These are phyloP conservation scores for Microcyclosporella mali DNA, from an alignment of 2,329 filamentous ascomycete species.

Conservation along the genomic window DNA sequence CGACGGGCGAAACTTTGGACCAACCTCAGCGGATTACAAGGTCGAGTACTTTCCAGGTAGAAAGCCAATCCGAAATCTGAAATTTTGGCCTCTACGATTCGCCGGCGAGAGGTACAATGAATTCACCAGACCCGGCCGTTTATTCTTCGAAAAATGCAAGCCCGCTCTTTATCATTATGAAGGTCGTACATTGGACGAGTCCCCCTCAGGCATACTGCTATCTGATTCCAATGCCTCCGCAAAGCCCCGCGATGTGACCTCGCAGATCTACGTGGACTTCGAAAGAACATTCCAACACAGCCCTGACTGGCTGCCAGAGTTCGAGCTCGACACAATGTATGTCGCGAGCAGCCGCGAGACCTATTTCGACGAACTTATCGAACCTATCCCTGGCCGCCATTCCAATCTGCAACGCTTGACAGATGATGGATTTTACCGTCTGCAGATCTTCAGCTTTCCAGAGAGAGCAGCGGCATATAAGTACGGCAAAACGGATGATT, in stretches of 20 bases:
- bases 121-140: not conserved
- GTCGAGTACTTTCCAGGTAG: not conserved
- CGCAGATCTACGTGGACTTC: not conserved
- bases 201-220: not conserved
- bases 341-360: too few relatives aligned
- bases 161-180: not conserved
- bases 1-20: not conserved
- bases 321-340: not conserved
- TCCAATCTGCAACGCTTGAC: not conserved
- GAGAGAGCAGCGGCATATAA: not conserved
- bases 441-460: not conserved
- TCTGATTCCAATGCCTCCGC: not conserved
- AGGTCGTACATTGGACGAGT: not conserved
- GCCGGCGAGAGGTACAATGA: not conserved
- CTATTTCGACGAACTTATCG: not conserved
- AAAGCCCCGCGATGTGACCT: not conserved
- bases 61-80: not conserved
- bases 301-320: not conserved
- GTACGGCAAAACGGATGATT: not conserved
- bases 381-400: not conserved
- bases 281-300: not conserved
- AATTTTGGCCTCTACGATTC: not conserved
- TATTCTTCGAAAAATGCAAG: not conserved
- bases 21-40: too few relatives aligned
- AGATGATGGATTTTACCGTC: too few relatives aligned